Evolutionary conservation across 2,329 filamentous ascomycete genomes (phyloP).

Genomic region (Ophiostoma tasmaniense): DNA sequence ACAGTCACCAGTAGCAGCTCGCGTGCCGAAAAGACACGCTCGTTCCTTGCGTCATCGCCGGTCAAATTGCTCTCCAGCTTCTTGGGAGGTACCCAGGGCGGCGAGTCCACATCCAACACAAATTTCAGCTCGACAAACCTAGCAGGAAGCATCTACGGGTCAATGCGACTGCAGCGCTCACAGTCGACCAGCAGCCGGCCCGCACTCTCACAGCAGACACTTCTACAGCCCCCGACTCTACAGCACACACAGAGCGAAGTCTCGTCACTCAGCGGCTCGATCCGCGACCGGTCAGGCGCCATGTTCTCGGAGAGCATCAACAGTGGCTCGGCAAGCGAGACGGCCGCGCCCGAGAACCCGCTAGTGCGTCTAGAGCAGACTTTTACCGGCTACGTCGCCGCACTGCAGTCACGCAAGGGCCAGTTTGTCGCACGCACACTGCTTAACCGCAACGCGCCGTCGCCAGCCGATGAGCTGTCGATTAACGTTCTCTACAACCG

Average conservation of each 20-base stretch:
- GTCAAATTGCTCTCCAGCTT: constrained; percentile 85
- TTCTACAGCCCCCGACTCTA: background rate
- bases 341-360: constrained; percentile 52
- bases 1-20: constrained; percentile 31
- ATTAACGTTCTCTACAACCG: constrained; percentile 89
- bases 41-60: constrained; percentile 72
- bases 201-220: constrained; percentile 8
- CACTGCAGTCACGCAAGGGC: constrained; percentile 75
- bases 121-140: constrained; percentile 31
- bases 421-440: constrained; percentile 74
- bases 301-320: constrained; percentile 31
- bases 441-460: constrained; percentile 48
- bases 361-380: constrained; percentile 73
- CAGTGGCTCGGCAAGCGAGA: constrained; percentile 37
- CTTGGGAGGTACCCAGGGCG: constrained; percentile 34
- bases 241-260: constrained; percentile 24
- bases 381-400: constrained; percentile 72
- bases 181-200: constrained; percentile 25
- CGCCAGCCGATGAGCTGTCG: constrained; percentile 60
- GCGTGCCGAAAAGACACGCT: constrained; percentile 55
- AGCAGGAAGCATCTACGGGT: constrained; percentile 24
- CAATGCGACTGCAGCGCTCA: constrained; percentile 14
- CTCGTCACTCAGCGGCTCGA: constrained; percentile 46
- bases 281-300: constrained; percentile 37
- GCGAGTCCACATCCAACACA: background rate